Evolutionary conservation across 805 yeast species (phyloP), one percentile per base, ranked within the genome.

Genomic region (Kuraishia capsulata): DNA sequence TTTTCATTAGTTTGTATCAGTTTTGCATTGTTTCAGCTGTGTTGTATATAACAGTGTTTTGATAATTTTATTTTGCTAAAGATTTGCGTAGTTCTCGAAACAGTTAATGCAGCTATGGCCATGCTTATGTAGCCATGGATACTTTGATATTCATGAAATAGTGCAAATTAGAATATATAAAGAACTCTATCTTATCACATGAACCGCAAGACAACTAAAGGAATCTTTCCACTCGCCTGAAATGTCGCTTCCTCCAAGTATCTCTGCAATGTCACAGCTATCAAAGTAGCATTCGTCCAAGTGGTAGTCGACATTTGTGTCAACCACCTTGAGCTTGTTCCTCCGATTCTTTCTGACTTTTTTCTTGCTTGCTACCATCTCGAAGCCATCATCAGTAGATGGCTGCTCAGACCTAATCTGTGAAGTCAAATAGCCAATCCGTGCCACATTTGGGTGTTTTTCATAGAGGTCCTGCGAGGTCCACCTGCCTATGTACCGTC

Each of bases 361-460:
- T 33, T 36, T 36, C 17, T 29, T 26, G 11, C 11, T 26, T 11
- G 3, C 14, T 4, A 33, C 36, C 14, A 33, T 18, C 25, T 33
- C 25, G 24, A 36, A 36, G 4, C 38, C 38, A 9, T 20, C 26
- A 21, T 36, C 38, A 13, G 34, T 17, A 4, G 21, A n/a, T 10
- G 20, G 26, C 9, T 4, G 25, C 5, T 25, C 19, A n/a, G n/a
- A n/a, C n/a, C n/a, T n/a, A 4, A 23, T 4, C 11, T 13, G 30
- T 13, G 24, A 8, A 3, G 42, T 36, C 4, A 50, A 25, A 25
- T 48, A 40, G 1, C 50, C 40, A 6, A 59, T 36, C 23, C 50
- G 39, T 8, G 60, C 49, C 29, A 61, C 54, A 13, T 42, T 39
- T 2, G 59, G 61, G 43, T 49, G 59, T 30, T 49, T 50, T 3